These are phyloP conservation scores for Elsinoe perseae DNA, from an alignment of 2,329 filamentous ascomycete genomes.

Conservation along the genomic window DNA sequence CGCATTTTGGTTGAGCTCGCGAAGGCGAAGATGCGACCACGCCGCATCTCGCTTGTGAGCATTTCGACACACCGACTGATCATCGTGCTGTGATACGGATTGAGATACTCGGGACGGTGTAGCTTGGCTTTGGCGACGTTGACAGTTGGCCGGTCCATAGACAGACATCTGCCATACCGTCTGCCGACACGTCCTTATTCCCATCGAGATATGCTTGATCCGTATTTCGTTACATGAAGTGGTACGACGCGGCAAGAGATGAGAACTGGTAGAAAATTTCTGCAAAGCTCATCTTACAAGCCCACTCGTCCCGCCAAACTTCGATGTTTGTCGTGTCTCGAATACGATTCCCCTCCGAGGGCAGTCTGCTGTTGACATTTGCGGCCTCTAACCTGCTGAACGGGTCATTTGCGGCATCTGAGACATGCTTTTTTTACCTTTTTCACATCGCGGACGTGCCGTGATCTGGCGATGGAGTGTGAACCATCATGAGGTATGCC, in stretches of 20 bases:
- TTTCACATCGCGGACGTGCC: slow-evolving; percentile 1
- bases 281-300: slow-evolving; percentile 9
- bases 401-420: slow-evolving; percentile 3
- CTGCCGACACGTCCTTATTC: not conserved
- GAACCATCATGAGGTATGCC: slow-evolving; percentile 1
- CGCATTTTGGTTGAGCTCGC: not conserved
- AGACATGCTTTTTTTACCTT: not conserved
- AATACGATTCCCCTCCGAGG: not conserved
- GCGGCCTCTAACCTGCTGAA: not conserved
- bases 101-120: not conserved
- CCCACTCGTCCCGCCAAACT: slow-evolving; percentile 6
- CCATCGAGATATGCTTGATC: not conserved
- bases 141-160: slow-evolving; percentile 4
- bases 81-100: not conserved
- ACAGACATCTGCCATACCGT: not conserved
- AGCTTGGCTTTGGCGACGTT: slow-evolving; percentile 6
- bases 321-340: not conserved
- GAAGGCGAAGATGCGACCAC: not conserved
- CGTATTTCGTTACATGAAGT: not conserved
- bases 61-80: not conserved
- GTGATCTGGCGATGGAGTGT: not conserved
- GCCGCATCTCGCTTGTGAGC: slow-evolving; percentile 5
- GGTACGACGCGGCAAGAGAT: slow-evolving; percentile 7
- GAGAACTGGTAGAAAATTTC: not conserved
- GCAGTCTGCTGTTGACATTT: slow-evolving; percentile 6